Conservation (phyloP, 352 stramenopile genomes). For the Pythium utonaiense region DNA sequence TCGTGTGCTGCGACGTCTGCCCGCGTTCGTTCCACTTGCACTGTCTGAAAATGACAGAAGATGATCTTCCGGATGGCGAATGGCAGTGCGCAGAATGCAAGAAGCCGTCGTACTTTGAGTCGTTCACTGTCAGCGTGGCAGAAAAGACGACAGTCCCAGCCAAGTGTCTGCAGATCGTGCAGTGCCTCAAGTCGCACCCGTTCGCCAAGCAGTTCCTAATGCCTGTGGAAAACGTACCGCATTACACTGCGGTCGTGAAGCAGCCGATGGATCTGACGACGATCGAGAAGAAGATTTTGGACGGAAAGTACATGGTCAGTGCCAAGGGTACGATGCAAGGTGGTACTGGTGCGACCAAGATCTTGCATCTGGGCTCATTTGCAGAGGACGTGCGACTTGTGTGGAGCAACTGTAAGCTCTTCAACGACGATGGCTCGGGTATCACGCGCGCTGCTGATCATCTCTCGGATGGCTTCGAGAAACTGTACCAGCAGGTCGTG, state of each 20-base stretch:
- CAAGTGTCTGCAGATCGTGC: slow-evolving; percentile 69
- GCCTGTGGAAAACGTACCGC: slow-evolving; percentile 68
- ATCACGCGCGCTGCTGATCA: slow-evolving; percentile 72
- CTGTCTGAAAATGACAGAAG: slow-evolving; percentile 74
- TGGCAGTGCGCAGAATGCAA: slow-evolving; percentile 79
- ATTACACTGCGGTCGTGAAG: slow-evolving; percentile 76
- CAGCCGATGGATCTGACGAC: slow-evolving; percentile 80
- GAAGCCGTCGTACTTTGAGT: slow-evolving; percentile 66
- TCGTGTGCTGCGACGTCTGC: slow-evolving; percentile 90
- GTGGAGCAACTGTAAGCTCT: slow-evolving; percentile 82
- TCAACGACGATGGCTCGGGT: slow-evolving; percentile 80
- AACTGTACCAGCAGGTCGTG: slow-evolving; percentile 46
- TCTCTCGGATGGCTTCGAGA: slow-evolving; percentile 60
- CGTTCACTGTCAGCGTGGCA: slow-evolving; percentile 41
- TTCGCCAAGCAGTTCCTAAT: slow-evolving; percentile 76
- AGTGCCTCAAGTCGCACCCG: slow-evolving; percentile 68
- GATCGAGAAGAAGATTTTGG: slow-evolving; percentile 61
- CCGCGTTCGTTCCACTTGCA: slow-evolving; percentile 89
- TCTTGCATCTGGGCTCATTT: slow-evolving; percentile 49
- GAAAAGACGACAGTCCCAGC: slow-evolving; percentile 45
- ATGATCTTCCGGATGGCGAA: slow-evolving; percentile 71
- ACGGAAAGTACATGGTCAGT: slow-evolving; percentile 52
- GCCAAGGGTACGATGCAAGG: slow-evolving; percentile 26
- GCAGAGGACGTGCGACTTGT: slow-evolving; percentile 76
- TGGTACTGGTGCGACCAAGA: slow-evolving; percentile 25